phyloP scores from a whole-genome alignment of 352 stramenopile species.

The Blastocystis sp. region DNA sequence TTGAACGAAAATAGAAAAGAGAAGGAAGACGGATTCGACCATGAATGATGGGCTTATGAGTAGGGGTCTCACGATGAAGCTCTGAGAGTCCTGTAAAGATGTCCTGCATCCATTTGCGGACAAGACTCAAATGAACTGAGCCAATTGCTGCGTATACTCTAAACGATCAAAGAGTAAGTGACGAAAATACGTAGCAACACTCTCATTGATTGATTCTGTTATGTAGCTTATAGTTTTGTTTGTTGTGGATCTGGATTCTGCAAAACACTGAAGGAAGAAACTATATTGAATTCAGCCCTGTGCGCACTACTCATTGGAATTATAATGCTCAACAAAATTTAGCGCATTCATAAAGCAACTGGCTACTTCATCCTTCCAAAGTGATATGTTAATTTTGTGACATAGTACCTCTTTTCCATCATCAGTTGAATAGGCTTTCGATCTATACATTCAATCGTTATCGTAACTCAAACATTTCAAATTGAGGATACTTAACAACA shows the following conservation, averaged over 20 bases:
- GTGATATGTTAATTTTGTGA: background rate
- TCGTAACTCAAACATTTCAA: background rate
- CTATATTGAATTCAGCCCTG: background rate
- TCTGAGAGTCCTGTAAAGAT: constrained; percentile 26
- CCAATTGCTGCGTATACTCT: constrained; percentile 46
- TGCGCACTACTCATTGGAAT: background rate
- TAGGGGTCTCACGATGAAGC: constrained; percentile 11
- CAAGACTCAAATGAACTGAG: constrained; percentile 12
- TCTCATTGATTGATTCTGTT: constrained; percentile 42
- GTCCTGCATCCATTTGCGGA: constrained; percentile 32
- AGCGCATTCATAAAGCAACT: constrained; percentile 51
- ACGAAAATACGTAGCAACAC: constrained; percentile 3
- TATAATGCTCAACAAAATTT: constrained; percentile 27
- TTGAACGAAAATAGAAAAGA: constrained; percentile 38
- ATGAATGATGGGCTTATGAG: constrained; percentile 47
- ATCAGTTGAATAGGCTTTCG: constrained; percentile 48
- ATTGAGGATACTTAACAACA: background rate
- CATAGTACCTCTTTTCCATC: constrained; percentile 55
- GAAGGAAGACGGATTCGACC: constrained; percentile 11
- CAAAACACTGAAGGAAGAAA: constrained; percentile 54
- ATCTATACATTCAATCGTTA: constrained; percentile 13
- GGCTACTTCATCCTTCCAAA: constrained; percentile 44
- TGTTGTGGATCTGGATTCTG: background rate
- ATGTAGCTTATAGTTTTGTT: constrained; percentile 51
- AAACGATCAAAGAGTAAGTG: background rate